Conservation (phyloP, 768 basidiomycete genomes). For the Tulasnella sp. region DNA sequence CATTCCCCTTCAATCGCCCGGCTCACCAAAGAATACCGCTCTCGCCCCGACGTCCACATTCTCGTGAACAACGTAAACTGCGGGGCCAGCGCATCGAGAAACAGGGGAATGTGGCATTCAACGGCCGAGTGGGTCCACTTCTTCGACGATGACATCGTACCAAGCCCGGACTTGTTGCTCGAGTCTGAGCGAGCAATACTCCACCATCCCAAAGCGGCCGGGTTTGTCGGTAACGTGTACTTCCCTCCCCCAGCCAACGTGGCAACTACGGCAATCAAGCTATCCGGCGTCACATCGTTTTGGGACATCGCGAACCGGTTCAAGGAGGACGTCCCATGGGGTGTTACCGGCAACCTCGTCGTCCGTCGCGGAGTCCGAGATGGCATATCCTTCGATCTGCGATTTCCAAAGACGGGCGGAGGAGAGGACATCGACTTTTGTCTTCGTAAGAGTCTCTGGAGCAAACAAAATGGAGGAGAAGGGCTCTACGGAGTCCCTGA, state of each 20-base stretch:
- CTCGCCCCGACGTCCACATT: constrained; percentile 53
- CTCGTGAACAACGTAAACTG: constrained; percentile 48
- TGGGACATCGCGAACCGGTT: constrained; percentile 59
- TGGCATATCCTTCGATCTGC: constrained; percentile 46
- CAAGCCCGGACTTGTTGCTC: constrained; percentile 44
- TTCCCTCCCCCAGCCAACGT: constrained; percentile 51
- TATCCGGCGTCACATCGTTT: constrained; percentile 57
- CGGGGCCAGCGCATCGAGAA: constrained; percentile 55
- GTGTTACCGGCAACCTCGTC: constrained; percentile 59
- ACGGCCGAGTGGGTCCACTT: constrained; percentile 58
- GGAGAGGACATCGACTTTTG: constrained; percentile 64
- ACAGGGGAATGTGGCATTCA: constrained; percentile 53
- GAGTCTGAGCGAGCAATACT: constrained; percentile 51
- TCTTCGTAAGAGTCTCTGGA: constrained; percentile 45
- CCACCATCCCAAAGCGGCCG: constrained; percentile 47
- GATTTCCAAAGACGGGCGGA: constrained; percentile 60
- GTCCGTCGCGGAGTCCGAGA: constrained; percentile 48
- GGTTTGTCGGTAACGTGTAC: constrained; percentile 52
- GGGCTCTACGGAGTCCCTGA: constrained; percentile 51
- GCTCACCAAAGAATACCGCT: constrained; percentile 44
- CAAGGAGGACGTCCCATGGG: constrained; percentile 54
- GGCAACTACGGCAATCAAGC: constrained; percentile 54
- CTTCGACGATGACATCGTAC: constrained; percentile 58
- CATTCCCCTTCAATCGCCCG: constrained; percentile 42
- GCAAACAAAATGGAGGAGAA: constrained; percentile 39